A percentile compares a stretch with the other conserved stretches of the same genome.
phyloP scores from a whole-genome alignment of 768 basidiomycete species.

The Psilocybe subaeruginosa region DNA sequence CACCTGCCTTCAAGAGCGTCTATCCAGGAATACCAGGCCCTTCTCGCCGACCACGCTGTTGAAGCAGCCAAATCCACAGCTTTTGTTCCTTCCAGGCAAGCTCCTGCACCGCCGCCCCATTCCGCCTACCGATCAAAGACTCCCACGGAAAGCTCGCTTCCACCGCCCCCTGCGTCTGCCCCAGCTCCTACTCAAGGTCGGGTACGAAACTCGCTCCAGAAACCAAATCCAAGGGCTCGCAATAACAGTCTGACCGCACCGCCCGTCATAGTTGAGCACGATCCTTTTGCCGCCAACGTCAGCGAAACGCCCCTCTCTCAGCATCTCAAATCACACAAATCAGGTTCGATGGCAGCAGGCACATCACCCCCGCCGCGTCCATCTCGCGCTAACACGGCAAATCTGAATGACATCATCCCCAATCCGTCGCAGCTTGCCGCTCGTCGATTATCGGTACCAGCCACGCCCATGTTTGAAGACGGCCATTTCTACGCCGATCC shows the following conservation, averaged over 20 bases:
- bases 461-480: conserved; percentile 33
- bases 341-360: conserved; percentile 38
- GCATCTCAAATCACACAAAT: conserved; percentile 29
- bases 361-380: conserved; percentile 75
- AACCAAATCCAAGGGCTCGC: conserved; percentile 53
- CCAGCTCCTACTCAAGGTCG: conserved; percentile 34
- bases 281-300: conserved; percentile 58
- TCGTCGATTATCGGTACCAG: conserved; percentile 58
- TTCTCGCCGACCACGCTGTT: conserved; percentile 66
- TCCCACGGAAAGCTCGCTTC: conserved; percentile 46
- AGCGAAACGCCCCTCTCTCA: conserved; percentile 34
- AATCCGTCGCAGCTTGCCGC: conserved; percentile 40
- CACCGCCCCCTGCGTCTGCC: conserved; percentile 24
- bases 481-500: conserved; percentile 50
- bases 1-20: conserved; percentile 75
- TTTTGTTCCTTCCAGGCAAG: conserved; percentile 38
- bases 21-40: conserved; percentile 77
- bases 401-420: conserved; percentile 73
- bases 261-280: conserved; percentile 46
- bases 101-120: conserved; percentile 45
- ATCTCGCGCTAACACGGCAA: conserved; percentile 84
- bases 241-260: conserved; percentile 54
- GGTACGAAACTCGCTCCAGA: conserved; percentile 64
- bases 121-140: conserved; percentile 46
- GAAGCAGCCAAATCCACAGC: conserved; percentile 44